These are phyloP conservation scores for Zychaea mexicana DNA, from an alignment of 371 early-diverging fungal species.

Conservation along the genomic window DNA sequence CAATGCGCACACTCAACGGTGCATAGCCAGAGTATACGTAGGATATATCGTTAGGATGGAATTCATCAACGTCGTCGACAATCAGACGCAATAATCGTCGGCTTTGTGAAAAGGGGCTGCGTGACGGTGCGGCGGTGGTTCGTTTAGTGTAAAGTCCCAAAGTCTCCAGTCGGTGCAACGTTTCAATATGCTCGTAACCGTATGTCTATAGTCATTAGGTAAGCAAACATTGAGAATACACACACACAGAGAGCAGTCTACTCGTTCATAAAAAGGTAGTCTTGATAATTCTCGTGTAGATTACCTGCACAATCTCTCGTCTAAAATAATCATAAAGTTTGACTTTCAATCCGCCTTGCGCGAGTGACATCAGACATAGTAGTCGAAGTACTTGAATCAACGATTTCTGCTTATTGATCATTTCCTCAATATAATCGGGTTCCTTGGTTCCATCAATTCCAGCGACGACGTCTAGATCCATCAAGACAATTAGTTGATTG, in stretches of 20 bases:
- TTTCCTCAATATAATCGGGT: conserved; percentile 83
- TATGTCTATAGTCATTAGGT: conserved; percentile 67
- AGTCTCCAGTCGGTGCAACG: conserved; percentile 73
- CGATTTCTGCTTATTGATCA: conserved; percentile 76
- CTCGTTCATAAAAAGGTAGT: too few species aligned
- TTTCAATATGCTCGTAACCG: conserved; percentile 87
- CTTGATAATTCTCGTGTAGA: neutral
- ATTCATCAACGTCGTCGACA: conserved; percentile 87
- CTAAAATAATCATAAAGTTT: conserved; percentile 81
- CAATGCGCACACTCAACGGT: conserved; percentile 83
- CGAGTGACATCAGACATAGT: conserved; percentile 82
- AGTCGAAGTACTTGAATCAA: conserved; percentile 77
- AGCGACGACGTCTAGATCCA: conserved; percentile 71
- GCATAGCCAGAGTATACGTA: conserved; percentile 96
- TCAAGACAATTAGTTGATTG: neutral
- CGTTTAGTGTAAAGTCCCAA: conserved; percentile 68
- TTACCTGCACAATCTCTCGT: conserved; percentile 80
- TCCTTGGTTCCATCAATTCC: conserved; percentile 70
- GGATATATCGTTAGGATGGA: conserved; percentile 84
- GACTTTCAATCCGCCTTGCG: conserved; percentile 78
- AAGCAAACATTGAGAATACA: neutral
- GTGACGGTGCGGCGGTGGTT: conserved; percentile 39
- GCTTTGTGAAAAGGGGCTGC: conserved; percentile 57
- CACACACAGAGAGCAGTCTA: neutral
- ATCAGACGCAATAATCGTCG: conserved; percentile 77